A percentile compares a stretch with the other conserved stretches of the same genome.
phyloP scores from a whole-genome alignment of 768 basidiomycete species.

The Psilocybe tampanensis region DNA sequence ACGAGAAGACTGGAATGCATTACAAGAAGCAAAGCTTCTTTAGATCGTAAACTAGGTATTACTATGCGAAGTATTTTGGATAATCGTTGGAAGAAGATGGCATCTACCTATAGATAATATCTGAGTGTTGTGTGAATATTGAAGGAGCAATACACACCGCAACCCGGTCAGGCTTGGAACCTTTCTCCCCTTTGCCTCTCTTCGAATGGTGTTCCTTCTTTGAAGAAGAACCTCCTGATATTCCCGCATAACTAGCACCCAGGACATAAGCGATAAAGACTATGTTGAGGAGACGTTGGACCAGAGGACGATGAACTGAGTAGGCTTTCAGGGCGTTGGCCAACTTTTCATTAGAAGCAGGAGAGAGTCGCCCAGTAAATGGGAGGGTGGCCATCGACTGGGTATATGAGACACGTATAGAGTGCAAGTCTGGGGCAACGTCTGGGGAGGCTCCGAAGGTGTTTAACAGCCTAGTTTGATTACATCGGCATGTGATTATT shows the following conservation, averaged over 20 bases:
- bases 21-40: constrained; percentile 83
- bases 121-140: not conserved
- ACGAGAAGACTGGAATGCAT: constrained; percentile 91
- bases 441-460: not conserved
- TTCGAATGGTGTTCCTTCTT: constrained; percentile 33
- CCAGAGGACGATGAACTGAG: constrained; percentile 60
- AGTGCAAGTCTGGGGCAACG: not conserved
- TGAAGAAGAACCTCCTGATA: constrained; percentile 43
- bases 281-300: constrained; percentile 72
- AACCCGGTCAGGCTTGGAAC: constrained; percentile 57
- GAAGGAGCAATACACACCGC: constrained; percentile 51
- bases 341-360: constrained; percentile 38
- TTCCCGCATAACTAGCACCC: constrained; percentile 57
- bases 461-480: not conserved
- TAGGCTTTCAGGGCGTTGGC: constrained; percentile 56
- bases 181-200: constrained; percentile 29
- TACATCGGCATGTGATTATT: constrained; percentile 14
- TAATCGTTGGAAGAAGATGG: constrained; percentile 84
- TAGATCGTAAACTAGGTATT: constrained; percentile 82
- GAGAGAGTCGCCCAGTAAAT: constrained; percentile 26
- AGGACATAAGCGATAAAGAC: constrained; percentile 76
- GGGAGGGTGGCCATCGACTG: constrained; percentile 34
- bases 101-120: constrained; percentile 68
- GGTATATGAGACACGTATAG: not conserved
- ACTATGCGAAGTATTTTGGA: constrained; percentile 80